These are phyloP conservation scores for Globisporangium polare DNA, from an alignment of 352 stramenopile species.

Conservation along the genomic window DNA sequence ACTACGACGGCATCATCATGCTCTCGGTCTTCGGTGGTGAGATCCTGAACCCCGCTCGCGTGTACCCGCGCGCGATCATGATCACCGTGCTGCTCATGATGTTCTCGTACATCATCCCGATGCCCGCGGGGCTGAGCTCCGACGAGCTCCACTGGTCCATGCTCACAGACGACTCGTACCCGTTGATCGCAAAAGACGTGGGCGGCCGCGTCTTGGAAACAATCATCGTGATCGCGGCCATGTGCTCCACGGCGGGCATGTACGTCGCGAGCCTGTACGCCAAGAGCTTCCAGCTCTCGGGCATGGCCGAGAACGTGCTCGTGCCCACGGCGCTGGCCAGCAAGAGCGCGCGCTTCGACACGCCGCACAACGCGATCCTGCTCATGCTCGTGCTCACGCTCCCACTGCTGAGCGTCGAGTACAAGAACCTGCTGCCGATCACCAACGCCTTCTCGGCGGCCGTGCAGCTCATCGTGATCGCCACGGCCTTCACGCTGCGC, in stretches of 20 bases:
- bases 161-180: conserved; percentile 78
- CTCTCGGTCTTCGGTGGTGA: conserved; percentile 90
- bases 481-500: conserved; percentile 85
- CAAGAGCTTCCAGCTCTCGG: conserved; percentile 77
- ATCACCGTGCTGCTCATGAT: conserved; percentile 70
- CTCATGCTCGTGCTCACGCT: conserved; percentile 21
- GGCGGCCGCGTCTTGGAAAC: conserved; percentile 67
- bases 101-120: conserved; percentile 84
- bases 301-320: conserved; percentile 72
- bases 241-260: conserved; percentile 79
- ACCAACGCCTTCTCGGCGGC: conserved; percentile 91
- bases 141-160: conserved; percentile 15
- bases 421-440: conserved; percentile 75
- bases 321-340: conserved; percentile 68
- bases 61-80: conserved; percentile 86
- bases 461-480: conserved; percentile 88
- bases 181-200: conserved; percentile 54
- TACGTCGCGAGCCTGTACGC: conserved; percentile 77
- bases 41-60: conserved; percentile 75
- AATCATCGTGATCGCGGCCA: conserved; percentile 71
- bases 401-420: conserved; percentile 46
- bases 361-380: conserved; percentile 30
- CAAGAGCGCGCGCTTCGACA: conserved; percentile 27
- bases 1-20: conserved; percentile 93
- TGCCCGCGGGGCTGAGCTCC: conserved; percentile 52